Evolutionary conservation across 257 asterid species (phyloP), one percentile per base, ranked within the genome.

Genomic region (Capsicum rhomboideum): DNA sequence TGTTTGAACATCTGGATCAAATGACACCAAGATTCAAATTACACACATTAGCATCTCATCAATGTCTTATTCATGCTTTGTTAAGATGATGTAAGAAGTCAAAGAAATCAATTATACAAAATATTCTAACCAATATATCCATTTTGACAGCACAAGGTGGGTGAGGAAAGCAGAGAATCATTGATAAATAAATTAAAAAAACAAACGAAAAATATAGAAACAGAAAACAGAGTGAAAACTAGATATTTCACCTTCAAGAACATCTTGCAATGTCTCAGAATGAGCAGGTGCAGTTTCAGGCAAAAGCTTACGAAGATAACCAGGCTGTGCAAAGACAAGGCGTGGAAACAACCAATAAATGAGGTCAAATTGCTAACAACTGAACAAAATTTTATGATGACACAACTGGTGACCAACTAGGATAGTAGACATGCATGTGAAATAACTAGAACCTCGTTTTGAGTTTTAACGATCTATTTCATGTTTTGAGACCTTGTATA

Each of bases 221-320:
- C 26, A 42, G 68, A 68, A 31, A 56, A 31, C 72, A 80, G 56
- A 26, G 23, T 28, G 28, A 53, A 84, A 82, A 34, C 78, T 28
- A 67, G 59, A 81, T 46, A 83, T 71, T 68, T 87, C 88, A 96
- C 99, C 99, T 63, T 90, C 88, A 87, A 96, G 90, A 88, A 96
- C 94, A 80, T 91, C 93, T 85, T 92, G 92, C 86, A 94, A 86
- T 11, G 94, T 86, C 75, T 96, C 98, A 13, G 99, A 95, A 52
- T 46, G 91, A 86, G 86, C 50, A 2, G 99, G 99, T 1, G 98
- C 99, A 34, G 94, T 88, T 67, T 91, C 98, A 17, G 99, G 98
- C 86, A 94, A 85, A 83, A 94, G 94, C 78, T 93, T 88, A 2
- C 93, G 97, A 59, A 96, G 94, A 91, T 96, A 96, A 37, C 99